Base-by-base conservation (phyloP, 169 alveolate genomes). In the Condylostoma magnum region DNA sequence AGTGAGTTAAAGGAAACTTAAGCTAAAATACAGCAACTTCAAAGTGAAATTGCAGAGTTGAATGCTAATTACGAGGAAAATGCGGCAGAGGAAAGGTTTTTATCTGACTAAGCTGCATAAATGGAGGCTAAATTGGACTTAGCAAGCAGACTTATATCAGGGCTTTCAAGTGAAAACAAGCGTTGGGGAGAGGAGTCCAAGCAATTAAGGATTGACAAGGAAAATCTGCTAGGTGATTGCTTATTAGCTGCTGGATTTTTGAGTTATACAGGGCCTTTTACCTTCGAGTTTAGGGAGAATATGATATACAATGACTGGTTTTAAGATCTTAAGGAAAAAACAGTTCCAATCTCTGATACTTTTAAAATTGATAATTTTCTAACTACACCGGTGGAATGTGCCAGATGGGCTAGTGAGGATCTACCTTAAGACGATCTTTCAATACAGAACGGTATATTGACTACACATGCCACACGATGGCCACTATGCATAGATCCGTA, bases 401-500 rank as follows among this genome's bases (percentile, higher is more conserved):
- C 96, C 2, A 79, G 86, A 71, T 96, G 99, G 99, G 90, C 91
- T 34, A 89, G 93, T 28, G 97, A 93, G 70, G 97, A 97, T 15
- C 90, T 96, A 22, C 99, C 99, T 22, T 83, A 92, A 25, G 98
- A 96, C 65, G 99, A 96, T 67, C 85, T 94, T 27, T 91, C 97
- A 31, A 88, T 95, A 3, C 94, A 96, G 76, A 94, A 92, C 48
- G 99, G 95, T 87, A 93, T 96, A 48, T 79, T 96, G 44, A 95
- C 97, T 8, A 93, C 95, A 51, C 83, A 92, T 73, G 90, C 97
- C 4, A 66, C 87, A 10, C 90, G 98, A 63, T 96, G 90, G 92
- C 98, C 99, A 15, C 92, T 96, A 3, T 95, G 97, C 54, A 89
- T 96, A 34, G 99, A 96, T 70, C 99, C 99, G 0, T 94, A 94